Percentiles rank a stretch among this genome's conserved stretches.
Conservation (phyloP, 441 rosid species). For the Melastoma candidum region DNA sequence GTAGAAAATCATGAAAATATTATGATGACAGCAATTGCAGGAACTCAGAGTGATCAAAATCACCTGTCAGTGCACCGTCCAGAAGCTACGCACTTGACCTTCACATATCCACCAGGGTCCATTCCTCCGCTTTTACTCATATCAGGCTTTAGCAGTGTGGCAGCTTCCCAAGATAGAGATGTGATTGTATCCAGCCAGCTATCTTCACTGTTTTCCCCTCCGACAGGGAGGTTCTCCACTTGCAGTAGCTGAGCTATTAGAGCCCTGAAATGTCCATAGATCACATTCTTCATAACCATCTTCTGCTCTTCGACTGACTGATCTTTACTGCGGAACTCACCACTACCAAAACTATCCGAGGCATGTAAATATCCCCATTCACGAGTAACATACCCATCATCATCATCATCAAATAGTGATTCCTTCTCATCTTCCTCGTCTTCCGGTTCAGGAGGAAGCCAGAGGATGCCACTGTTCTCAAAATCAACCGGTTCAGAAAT, state of each 20-base stretch:
- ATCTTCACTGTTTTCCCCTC: conserved; percentile 55
- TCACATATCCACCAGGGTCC: conserved; percentile 99
- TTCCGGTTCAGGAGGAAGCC: too few species aligned
- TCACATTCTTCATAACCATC: conserved; percentile 83
- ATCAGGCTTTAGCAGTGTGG: conserved; percentile 91
- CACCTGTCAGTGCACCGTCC: conserved; percentile 76
- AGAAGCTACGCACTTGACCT: conserved; percentile 95
- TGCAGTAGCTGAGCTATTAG: conserved; percentile 84
- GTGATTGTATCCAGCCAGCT: conserved; percentile 94
- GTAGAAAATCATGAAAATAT: too few species aligned
- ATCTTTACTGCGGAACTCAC: conserved; percentile 59
- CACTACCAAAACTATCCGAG: conserved; percentile 76
- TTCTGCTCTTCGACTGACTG: conserved; percentile 64
- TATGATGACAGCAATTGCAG: too few species aligned
- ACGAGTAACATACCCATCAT: conserved; percentile 53
- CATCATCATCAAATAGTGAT: conserved; percentile 49
- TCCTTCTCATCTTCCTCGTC: too few species aligned
- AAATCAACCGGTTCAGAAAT: too few species aligned
- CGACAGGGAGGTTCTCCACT: conserved; percentile 71
- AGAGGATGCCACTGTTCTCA: too few species aligned
- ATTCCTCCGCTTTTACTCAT: conserved; percentile 93
- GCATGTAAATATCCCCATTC: conserved; percentile 70
- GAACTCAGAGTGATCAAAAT: too few species aligned
- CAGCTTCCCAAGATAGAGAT: conserved; percentile 99
- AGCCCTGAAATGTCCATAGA: conserved; percentile 96